Base-by-base conservation (phyloP, 192 early-diverging fungal species). In the Podila minutissima region DNA sequence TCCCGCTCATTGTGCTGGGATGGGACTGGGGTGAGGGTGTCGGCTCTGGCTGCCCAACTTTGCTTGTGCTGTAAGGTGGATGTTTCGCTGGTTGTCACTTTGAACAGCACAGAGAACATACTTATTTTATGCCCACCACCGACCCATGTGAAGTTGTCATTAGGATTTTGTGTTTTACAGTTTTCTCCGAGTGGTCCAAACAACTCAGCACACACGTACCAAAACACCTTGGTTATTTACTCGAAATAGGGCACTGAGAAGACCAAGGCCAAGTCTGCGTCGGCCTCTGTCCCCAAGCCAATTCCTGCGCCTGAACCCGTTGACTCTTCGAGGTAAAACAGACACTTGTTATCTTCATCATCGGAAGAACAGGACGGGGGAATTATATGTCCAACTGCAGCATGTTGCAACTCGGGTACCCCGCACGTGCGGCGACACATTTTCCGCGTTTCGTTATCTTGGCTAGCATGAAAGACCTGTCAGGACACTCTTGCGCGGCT, bases 231-330 rank as follows among this genome's bases (percentile, higher is more conserved):
- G 9, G 11, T 17, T 31, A 17, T 61, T 33, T 24, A 32, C 29
- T 61, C 31, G 9, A 17, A 64, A 74, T n/a, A 81, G 77, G 37
- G 62, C 15, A 20, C 71, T 6, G 66, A 62, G 24, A 72, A 66
- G 53, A 8, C 62, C 26, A 75, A 69, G 59, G 48, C 65, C 20
- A 81, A 81, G 63, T 48, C 70, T 58, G 33, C 66, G 10, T 69
- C 31, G 32, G 37, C 59, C 22, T 51, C 59, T 22, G 67, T 66
- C n/a, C 77, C 77, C 61, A 72, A 69, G 66, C 77, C 77, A 61
- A 81, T 73, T 46, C 70, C 70, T 38, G 69, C 64, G 12, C n/a
- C 71, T 46, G 77, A 72, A 8, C 66, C 70, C 50, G n/a, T 57
- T 17, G 71, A 67, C 13, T 38, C 71, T 59, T 61, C 60, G 49